Evolutionary conservation across 2,329 filamentous ascomycete genomes (phyloP).

Genomic region (Pseudocercospora pini-densiflorae): DNA sequence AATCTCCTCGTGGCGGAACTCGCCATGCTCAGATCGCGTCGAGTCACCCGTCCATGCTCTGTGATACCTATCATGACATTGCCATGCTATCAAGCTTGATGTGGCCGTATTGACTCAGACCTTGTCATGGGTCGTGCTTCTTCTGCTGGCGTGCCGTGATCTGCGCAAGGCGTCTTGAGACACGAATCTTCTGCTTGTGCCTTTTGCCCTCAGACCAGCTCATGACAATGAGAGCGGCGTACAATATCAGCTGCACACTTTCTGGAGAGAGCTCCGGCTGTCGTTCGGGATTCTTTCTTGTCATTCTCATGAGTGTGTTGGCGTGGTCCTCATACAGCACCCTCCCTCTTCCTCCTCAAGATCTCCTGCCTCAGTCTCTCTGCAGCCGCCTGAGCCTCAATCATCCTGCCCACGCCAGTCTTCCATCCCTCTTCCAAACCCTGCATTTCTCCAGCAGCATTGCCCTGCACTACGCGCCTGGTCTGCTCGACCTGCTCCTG

Average conservation of each 20-base stretch:
- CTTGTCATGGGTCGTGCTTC: background rate
- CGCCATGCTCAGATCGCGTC: background rate
- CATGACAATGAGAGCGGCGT: background rate
- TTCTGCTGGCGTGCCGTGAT: background rate
- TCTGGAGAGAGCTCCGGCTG: background rate
- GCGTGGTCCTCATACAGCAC: conserved; percentile 25
- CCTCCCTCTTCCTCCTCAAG: conserved; percentile 63
- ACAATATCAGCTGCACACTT: background rate
- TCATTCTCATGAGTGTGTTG: background rate
- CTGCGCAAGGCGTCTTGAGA: background rate
- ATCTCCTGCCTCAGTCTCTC: conserved; percentile 72
- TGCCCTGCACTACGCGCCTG: conserved; percentile 72
- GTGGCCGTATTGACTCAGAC: background rate
- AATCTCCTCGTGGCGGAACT: background rate
- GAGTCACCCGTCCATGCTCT: no score
- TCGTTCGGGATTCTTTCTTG: background rate
- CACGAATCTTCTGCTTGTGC: background rate
- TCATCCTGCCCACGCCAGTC: conserved; percentile 73
- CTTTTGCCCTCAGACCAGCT: background rate
- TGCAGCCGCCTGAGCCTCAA: conserved; percentile 86
- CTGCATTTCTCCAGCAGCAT: conserved; percentile 71
- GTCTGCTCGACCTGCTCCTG: conserved; percentile 74
- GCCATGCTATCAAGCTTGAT: background rate
- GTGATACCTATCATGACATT: no score
- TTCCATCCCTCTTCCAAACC: conserved; percentile 80